A percentile compares a stretch with the other conserved stretches of the same genome.
Evolutionary conservation across 75 land plant species (phyloP).

Genomic region (Ceratopteris richardii): DNA sequence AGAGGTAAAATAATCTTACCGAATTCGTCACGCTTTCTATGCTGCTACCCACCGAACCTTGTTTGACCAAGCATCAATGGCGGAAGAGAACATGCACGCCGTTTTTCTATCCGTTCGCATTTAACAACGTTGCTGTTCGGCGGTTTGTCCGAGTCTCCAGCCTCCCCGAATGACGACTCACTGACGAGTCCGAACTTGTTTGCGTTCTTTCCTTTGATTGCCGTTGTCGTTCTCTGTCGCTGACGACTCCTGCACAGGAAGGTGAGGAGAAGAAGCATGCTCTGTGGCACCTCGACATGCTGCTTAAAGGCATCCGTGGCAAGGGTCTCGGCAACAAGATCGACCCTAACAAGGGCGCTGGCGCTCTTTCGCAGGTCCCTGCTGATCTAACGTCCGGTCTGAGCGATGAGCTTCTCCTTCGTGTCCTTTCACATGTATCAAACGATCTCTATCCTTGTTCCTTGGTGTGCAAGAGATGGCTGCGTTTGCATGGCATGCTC

Average conservation of each 20-base stretch:
- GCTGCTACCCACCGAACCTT: too few species aligned
- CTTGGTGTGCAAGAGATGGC: slow-evolving; percentile 36
- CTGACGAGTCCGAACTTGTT: too few species aligned
- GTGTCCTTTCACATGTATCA: slow-evolving; percentile 12
- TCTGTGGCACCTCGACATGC: slow-evolving; percentile 7
- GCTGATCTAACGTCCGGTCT: slow-evolving; percentile 18
- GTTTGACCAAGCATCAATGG: neutral
- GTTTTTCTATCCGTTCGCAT: neutral
- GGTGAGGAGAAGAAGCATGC: too few species aligned
- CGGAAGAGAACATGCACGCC: too few species aligned
- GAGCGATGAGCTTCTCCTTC: slow-evolving; percentile 25
- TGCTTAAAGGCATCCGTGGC: slow-evolving; percentile 7
- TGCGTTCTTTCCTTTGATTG: too few species aligned
- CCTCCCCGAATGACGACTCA: too few species aligned
- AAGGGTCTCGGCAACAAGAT: slow-evolving; percentile 32
- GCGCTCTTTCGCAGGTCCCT: neutral
- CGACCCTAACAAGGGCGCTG: slow-evolving; percentile 10
- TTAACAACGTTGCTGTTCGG: neutral
- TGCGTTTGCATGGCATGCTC: slow-evolving; percentile 24
- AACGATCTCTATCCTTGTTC: slow-evolving; percentile 22
- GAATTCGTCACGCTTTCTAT: too few species aligned
- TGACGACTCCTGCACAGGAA: too few species aligned
- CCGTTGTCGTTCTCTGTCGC: too few species aligned
- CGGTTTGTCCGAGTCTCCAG: neutral
- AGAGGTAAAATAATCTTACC: too few species aligned